Conservation (phyloP, 2,329 filamentous ascomycete genomes). For the Talaromyces sp. region DNA sequence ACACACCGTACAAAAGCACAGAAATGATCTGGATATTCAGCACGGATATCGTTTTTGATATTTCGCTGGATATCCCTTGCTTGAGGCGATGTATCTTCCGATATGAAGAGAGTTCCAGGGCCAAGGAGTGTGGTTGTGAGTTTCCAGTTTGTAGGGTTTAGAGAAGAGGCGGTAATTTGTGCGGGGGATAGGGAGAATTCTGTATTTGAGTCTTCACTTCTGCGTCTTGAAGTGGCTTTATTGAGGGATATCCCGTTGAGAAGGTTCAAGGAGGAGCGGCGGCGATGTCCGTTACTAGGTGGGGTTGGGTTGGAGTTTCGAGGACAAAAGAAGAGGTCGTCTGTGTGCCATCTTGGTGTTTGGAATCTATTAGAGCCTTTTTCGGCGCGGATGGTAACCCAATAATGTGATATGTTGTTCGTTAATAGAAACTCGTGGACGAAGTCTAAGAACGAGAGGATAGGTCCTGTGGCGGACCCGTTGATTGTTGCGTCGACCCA, state of each 20-base stretch:
- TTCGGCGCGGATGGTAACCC: slow-evolving; percentile 53
- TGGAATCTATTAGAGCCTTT: slow-evolving; percentile 49
- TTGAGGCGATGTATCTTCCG: slow-evolving; percentile 27
- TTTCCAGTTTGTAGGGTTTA: slow-evolving; percentile 51
- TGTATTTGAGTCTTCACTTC: background rate
- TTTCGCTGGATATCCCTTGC: slow-evolving; percentile 39
- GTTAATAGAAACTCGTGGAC: slow-evolving; percentile 41
- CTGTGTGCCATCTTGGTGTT: slow-evolving; percentile 53
- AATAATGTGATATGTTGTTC: slow-evolving; percentile 47
- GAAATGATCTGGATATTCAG: slow-evolving; percentile 37
- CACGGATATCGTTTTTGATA: slow-evolving; percentile 29
- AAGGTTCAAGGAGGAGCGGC: slow-evolving; percentile 3
- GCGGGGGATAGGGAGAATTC: slow-evolving; percentile 1
- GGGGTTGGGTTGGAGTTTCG: slow-evolving; percentile 25
- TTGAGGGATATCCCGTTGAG: no score
- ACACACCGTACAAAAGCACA: slow-evolving; percentile 50
- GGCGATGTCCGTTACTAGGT: no score
- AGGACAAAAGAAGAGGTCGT: slow-evolving; percentile 51
- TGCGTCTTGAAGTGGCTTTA: background rate
- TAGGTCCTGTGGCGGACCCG: slow-evolving; percentile 34
- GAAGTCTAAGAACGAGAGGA: slow-evolving; percentile 48
- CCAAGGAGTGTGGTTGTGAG: slow-evolving; percentile 53
- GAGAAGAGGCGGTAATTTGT: slow-evolving; percentile 9
- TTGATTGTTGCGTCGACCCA: slow-evolving; percentile 43
- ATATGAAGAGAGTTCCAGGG: slow-evolving; percentile 51